These are phyloP conservation scores for Inonotus obliquus DNA, from an alignment of 1,284 basidiomycete genomes.

Conservation along the genomic window DNA sequence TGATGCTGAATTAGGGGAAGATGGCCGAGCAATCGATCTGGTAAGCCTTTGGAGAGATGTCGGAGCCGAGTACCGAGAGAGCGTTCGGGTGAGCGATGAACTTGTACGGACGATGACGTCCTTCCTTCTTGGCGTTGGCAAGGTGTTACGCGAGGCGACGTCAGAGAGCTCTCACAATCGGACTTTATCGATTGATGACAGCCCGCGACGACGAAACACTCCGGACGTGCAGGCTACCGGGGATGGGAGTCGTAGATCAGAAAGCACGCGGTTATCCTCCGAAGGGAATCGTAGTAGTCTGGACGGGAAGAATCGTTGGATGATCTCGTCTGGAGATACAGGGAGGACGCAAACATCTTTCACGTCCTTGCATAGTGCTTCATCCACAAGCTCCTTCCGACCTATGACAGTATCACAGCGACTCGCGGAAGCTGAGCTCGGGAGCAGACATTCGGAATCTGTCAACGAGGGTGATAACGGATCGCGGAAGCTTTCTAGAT, in stretches of 20 bases:
- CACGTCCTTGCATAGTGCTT: constrained; percentile 14
- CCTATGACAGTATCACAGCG: background rate
- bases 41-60: constrained; percentile 62
- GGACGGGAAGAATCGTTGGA: constrained; percentile 56
- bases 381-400: constrained; percentile 11
- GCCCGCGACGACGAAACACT: constrained; percentile 22
- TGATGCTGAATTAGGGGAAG: constrained; percentile 60
- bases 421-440: constrained; percentile 2
- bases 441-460: background rate
- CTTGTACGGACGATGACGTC: constrained; percentile 68
- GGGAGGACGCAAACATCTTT: constrained; percentile 11
- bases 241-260: constrained; percentile 26
- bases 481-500: constrained; percentile 3
- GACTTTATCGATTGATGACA: constrained; percentile 40
- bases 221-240: constrained; percentile 24
- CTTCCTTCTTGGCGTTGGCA: constrained; percentile 67
- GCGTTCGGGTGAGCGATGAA: constrained; percentile 67
- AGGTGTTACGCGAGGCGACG: constrained; percentile 54
- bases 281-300: constrained; percentile 47
- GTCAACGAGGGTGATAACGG: background rate
- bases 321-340: constrained; percentile 27
- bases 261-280: constrained; percentile 28
- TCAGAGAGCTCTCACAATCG: constrained; percentile 29
- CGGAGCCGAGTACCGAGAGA: constrained; percentile 66
- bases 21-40: constrained; percentile 33